Conservation (phyloP, 768 basidiomycete genomes). For the Russula compacta region DNA sequence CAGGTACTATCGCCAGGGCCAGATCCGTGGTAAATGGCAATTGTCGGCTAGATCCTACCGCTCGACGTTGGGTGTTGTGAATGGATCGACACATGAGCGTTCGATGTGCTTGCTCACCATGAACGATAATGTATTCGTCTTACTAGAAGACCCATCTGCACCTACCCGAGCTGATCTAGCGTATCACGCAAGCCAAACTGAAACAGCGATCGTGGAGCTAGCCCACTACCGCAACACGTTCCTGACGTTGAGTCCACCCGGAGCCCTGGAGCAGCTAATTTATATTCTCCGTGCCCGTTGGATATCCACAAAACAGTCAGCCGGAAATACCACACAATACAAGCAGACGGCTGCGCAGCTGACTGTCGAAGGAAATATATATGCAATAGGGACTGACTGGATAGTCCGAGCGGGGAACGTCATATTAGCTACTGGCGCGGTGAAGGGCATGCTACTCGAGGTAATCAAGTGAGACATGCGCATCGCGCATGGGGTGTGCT, state of each 20-base stretch:
- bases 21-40: constrained; percentile 54
- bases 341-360: constrained; percentile 51
- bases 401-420: constrained; percentile 74
- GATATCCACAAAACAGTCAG: constrained; percentile 44
- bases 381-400: constrained; percentile 74
- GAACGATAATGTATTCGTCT: constrained; percentile 73
- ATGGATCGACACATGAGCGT: constrained; percentile 48
- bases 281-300: constrained; percentile 68
- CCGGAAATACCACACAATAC: constrained; percentile 34
- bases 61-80: constrained; percentile 53
- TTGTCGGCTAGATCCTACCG: constrained; percentile 66
- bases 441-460: constrained; percentile 82
- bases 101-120: constrained; percentile 70
- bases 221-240: constrained; percentile 69
- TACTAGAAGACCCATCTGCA: constrained; percentile 66
- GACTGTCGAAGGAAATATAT: constrained; percentile 65
- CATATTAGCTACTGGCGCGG: constrained; percentile 58
- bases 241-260: constrained; percentile 64
- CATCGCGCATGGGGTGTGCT: not conserved
- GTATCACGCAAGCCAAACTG: constrained; percentile 27
- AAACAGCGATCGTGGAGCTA: constrained; percentile 24
- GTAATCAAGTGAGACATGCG: constrained; percentile 30
- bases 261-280: constrained; percentile 66
- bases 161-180: constrained; percentile 57
- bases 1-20: constrained; percentile 37